These are phyloP conservation scores for Lentinus polychrous DNA, from an alignment of 1,284 basidiomycete genomes.

Conservation along the genomic window DNA sequence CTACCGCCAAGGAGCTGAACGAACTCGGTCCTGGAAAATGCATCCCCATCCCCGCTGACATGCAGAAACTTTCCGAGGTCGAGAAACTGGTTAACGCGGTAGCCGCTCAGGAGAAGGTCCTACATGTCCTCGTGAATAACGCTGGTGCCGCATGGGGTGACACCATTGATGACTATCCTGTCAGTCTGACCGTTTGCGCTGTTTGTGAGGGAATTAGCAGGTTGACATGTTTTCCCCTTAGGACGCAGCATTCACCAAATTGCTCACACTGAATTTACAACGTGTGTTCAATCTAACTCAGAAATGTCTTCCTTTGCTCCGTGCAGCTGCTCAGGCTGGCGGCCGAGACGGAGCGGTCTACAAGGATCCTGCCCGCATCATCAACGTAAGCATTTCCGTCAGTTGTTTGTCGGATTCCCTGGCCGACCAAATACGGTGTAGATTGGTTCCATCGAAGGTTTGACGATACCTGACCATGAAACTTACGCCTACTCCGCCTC, in stretches of 20 bases:
- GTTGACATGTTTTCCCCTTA: slow-evolving; percentile 20
- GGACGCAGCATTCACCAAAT: slow-evolving; percentile 50
- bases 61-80: slow-evolving; percentile 54
- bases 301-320: slow-evolving; percentile 55
- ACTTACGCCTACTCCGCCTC: slow-evolving; percentile 68
- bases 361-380: slow-evolving; percentile 51
- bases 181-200: slow-evolving; percentile 19
- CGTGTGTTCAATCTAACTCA: slow-evolving; percentile 69
- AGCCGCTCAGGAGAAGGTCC: slow-evolving; percentile 39
- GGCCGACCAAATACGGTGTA: slow-evolving; percentile 20
- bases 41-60: slow-evolving; percentile 51
- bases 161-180: slow-evolving; percentile 49
- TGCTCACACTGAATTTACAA: slow-evolving; percentile 62
- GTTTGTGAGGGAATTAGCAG: not conserved
- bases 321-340: slow-evolving; percentile 40
- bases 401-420: not conserved
- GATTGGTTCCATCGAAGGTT: slow-evolving; percentile 63
- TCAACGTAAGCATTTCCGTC: slow-evolving; percentile 40
- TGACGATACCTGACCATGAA: slow-evolving; percentile 46
- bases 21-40: slow-evolving; percentile 50
- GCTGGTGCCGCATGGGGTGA: slow-evolving; percentile 64
- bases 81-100: slow-evolving; percentile 48
- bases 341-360: slow-evolving; percentile 32
- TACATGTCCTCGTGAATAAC: slow-evolving; percentile 66
- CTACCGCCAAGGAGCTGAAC: slow-evolving; percentile 50